Evolutionary conservation across 1,284 basidiomycete genomes (phyloP), one percentile per base, ranked within the genome.

Genomic region (Lignosus rhinocerotis): DNA sequence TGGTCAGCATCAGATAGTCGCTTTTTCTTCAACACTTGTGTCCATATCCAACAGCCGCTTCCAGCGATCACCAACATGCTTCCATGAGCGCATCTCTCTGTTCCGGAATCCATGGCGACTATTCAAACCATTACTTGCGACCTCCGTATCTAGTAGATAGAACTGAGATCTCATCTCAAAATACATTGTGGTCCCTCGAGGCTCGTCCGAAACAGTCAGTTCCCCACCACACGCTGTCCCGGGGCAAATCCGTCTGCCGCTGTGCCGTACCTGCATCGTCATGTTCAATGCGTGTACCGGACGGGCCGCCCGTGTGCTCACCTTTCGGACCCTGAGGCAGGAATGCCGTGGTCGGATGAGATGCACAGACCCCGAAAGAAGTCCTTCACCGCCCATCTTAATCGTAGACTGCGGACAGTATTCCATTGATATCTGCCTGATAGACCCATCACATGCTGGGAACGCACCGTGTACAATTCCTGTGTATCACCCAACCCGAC

Each of bases 401-500:
- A 53, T 69, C 68, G 60, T 69, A 69, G 41, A 69, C 68, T 69
- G 56, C 56, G 56, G 57, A 53, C 55, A 51, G 39, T n/a, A 45
- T 59, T 58, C 55, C 55, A 58, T 63, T 56, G 58, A 58, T 63
- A 55, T 48, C 55, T 42, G 46, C 31, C 56, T 60, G 61, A 63
- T 56, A 58, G 49, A 42, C 47, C 38, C 51, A 59, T 59, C 56
- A 59, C 56, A 56, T 53, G 48, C 46, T 44, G 58, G 31, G 38
- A 43, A 62, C 68, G 32, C 60, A 70, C 68, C 68, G 60, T 70
- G 68, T 54, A 70, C 67, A 44, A 70, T 66, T 30, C 68, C 68
- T 70, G 58, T 51, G 55, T 59, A 52, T 52, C 46, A 38, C 56
- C 42, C 42, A 51, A 56, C 44, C 46, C 62, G 62, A 51, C 56